phyloP scores from a whole-genome alignment of 306 rosid species.

The Phaseolus lunatus region DNA sequence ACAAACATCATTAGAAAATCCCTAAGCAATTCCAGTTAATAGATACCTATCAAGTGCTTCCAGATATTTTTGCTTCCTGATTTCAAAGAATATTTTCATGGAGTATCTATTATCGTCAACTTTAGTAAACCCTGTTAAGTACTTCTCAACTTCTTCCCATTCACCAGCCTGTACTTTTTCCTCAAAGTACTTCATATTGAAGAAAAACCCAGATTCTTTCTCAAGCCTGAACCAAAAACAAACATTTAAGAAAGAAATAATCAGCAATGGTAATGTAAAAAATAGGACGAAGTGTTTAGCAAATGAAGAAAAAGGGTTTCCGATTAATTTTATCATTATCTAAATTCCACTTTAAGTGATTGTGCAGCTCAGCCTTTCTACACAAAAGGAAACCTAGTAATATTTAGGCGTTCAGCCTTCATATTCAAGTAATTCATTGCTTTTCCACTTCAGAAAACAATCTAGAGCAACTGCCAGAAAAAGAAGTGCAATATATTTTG shows the following conservation, averaged over 20 bases:
- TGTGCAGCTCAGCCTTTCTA: slow-evolving; percentile 9
- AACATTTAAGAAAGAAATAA: slow-evolving; percentile 20
- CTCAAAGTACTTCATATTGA: slow-evolving; percentile 91
- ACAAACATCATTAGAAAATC: slow-evolving; percentile 9
- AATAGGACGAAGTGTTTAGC: slow-evolving; percentile 14
- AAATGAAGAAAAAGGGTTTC: neutral
- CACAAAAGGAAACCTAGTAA: neutral
- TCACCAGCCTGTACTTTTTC: slow-evolving; percentile 88
- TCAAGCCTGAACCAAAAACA: slow-evolving; percentile 64
- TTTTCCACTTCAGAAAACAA: slow-evolving; percentile 18
- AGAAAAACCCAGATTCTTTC: slow-evolving; percentile 90
- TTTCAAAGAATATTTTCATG: slow-evolving; percentile 87
- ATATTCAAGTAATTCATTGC: slow-evolving; percentile 26
- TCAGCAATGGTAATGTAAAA: neutral
- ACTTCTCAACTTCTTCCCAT: slow-evolving; percentile 95
- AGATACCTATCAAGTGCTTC: slow-evolving; percentile 94
- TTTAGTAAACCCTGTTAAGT: slow-evolving; percentile 83
- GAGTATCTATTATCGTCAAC: slow-evolving; percentile 92
- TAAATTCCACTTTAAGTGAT: slow-evolving; percentile 23
- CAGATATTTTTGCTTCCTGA: slow-evolving; percentile 90
- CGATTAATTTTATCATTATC: slow-evolving; percentile 15
- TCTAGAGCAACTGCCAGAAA: slow-evolving; percentile 12
- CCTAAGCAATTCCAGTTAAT: slow-evolving; percentile 27
- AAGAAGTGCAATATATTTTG: neutral
- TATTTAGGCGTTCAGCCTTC: neutral